phyloP scores from a whole-genome alignment of 2,329 filamentous ascomycete genomes.

The Fusarium heterosporum region DNA sequence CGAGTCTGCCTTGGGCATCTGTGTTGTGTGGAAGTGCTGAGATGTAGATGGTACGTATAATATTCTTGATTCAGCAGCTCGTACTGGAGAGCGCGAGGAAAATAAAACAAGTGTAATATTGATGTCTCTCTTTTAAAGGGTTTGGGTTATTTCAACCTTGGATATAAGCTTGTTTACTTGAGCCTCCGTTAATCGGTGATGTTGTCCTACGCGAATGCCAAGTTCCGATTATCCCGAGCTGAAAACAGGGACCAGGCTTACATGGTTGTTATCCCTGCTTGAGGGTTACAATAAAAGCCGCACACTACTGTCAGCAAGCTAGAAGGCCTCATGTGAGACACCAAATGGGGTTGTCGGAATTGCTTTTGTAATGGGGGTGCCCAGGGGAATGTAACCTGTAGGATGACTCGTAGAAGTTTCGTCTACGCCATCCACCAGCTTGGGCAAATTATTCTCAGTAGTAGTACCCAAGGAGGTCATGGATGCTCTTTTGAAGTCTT shows the following conservation, averaged over 20 bases:
- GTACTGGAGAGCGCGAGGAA: neutral
- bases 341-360: neutral
- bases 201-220: neutral
- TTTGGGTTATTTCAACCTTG: neutral
- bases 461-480: neutral
- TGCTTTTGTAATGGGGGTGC: neutral
- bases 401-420: neutral
- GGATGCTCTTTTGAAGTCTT: neutral
- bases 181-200: neutral
- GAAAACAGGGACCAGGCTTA: constrained; percentile 6
- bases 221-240: constrained; percentile 28
- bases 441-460: neutral
- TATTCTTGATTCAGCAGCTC: neutral
- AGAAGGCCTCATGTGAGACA: neutral
- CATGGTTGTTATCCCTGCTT: constrained; percentile 1
- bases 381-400: neutral
- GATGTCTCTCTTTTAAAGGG: neutral
- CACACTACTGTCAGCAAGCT: neutral
- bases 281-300: constrained; percentile 11
- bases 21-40: neutral
- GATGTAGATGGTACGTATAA: neutral
- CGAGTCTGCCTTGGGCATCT: constrained; percentile 2
- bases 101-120: neutral
- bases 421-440: neutral
- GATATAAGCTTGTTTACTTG: constrained; percentile 9